These are phyloP conservation scores for Irpex sp. DNA, from an alignment of 1,284 basidiomycete species.

Conservation along the genomic window DNA sequence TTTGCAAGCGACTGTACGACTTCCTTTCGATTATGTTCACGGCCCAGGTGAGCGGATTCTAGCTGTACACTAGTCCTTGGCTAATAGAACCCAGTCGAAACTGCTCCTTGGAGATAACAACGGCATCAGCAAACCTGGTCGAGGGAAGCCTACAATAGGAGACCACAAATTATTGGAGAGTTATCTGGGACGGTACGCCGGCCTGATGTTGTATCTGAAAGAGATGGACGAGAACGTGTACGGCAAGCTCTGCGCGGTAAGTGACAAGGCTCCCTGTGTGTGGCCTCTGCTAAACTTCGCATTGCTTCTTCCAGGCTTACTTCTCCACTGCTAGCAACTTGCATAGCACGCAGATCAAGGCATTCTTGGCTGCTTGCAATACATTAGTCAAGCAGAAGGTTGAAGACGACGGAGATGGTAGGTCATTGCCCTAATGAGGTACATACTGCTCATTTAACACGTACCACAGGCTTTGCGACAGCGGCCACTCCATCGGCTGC, in stretches of 20 bases:
- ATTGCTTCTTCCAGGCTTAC: slow-evolving; percentile 59
- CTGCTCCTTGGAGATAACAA: slow-evolving; percentile 56
- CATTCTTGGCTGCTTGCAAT: slow-evolving; percentile 59
- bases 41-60: slow-evolving; percentile 54
- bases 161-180: slow-evolving; percentile 73
- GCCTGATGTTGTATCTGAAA: slow-evolving; percentile 88
- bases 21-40: slow-evolving; percentile 89
- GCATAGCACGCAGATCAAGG: slow-evolving; percentile 75
- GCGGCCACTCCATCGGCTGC: slow-evolving; percentile 32
- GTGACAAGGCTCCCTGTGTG: slow-evolving; percentile 24
- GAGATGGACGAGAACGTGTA: slow-evolving; percentile 90
- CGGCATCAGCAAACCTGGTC: slow-evolving; percentile 42
- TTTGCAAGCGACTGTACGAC: slow-evolving; percentile 87
- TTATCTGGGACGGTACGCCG: slow-evolving; percentile 84
- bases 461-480: slow-evolving; percentile 42
- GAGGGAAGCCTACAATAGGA: slow-evolving; percentile 45
- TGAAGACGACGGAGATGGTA: slow-evolving; percentile 71
- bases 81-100: slow-evolving; percentile 42
- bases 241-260: slow-evolving; percentile 80
- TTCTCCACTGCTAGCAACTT: slow-evolving; percentile 81
- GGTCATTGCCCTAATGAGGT: slow-evolving; percentile 11
- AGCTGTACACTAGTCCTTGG: not conserved
- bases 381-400: slow-evolving; percentile 56
- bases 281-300: not conserved
- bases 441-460: not conserved